Evolutionary conservation across 148 eudicot species (phyloP), one percentile per base, ranked within the genome.

Genomic region (Rhododendron kiyosumense): DNA sequence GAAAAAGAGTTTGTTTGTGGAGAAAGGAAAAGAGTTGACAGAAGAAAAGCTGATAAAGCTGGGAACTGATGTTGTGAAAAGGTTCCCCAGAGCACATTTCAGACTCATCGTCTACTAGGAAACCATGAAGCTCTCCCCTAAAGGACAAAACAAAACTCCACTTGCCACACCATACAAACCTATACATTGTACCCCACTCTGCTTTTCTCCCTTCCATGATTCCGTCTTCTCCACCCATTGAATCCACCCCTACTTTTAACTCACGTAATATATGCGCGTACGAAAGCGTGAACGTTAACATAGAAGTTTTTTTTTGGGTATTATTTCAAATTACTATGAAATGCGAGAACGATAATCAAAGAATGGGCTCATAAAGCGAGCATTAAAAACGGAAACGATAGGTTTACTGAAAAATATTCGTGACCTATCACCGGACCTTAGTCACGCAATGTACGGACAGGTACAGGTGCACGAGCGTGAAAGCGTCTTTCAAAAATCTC

Each of bases 91-190:
- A 34, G 48, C 12, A 26, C 15, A 14, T 28, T 36, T 4, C 38
- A 3, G 24, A 43, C 78, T 88, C 88, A 85, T 28, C 13, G 85
- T 74, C 89, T 87, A 89, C 88, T 81, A 79, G 85, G 90, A 88
- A 90, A 57, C 90, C 89, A 84, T 83, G 51, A 81, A 84, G 12
- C 22, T 28, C 7, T 32, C 80, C 38, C 76, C n/a, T 65, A 65
- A 3, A 65, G 10, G 32, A 65, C 74, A 45, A 83, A 79, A 32
- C 65, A 69, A 84, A 86, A 59, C 61, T 51, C 32, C 52, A 43
- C 34, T 9, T 36, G 78, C 36, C 57, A 38, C 57, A 74, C 38
- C 73, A 43, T 32, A 30, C 73, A 7, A 30, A 22, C 51, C 49
- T 15, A 80, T 85, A 65, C 81, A 78, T 75, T 63, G 45, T n/a